phyloP scores from a whole-genome alignment of 192 early-diverging fungal species.

The Rhizophlyctis rosea region DNA sequence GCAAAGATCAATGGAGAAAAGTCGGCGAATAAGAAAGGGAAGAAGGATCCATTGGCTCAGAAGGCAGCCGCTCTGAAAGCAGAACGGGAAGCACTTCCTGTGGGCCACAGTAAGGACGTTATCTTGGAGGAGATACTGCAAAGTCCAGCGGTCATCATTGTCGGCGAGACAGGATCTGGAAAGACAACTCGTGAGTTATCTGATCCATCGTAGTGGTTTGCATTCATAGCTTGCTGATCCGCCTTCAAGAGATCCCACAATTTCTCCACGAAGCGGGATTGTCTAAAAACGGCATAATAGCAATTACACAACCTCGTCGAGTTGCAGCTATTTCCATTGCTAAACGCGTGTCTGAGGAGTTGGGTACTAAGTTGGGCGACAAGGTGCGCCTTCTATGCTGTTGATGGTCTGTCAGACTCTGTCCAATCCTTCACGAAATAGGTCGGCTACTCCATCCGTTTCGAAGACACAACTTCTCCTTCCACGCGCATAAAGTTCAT shows the following conservation, averaged over 20 bases:
- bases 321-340: slow-evolving; percentile 59
- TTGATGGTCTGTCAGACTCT: background rate
- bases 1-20: background rate
- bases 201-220: background rate
- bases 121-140: slow-evolving; percentile 37
- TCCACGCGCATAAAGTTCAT: slow-evolving; percentile 86
- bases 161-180: slow-evolving; percentile 78
- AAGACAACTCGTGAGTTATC: slow-evolving; percentile 68
- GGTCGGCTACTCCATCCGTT: slow-evolving; percentile 95
- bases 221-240: background rate
- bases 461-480: slow-evolving; percentile 83
- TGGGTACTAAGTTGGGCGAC: slow-evolving; percentile 39
- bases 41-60: background rate
- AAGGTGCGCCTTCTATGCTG: slow-evolving; percentile 44
- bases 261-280: slow-evolving; percentile 72
- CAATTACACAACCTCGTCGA: slow-evolving; percentile 52
- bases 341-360: slow-evolving; percentile 55
- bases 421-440: slow-evolving; percentile 30
- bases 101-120: slow-evolving; percentile 30
- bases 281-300: slow-evolving; percentile 43
- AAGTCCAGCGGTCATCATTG: slow-evolving; percentile 61
- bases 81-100: slow-evolving; percentile 1
- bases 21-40: background rate
- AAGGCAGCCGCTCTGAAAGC: background rate
- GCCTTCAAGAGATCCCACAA: slow-evolving; percentile 84